phyloP scores from a whole-genome alignment of 371 early-diverging fungal species.

The Mortierella sp. region DNA sequence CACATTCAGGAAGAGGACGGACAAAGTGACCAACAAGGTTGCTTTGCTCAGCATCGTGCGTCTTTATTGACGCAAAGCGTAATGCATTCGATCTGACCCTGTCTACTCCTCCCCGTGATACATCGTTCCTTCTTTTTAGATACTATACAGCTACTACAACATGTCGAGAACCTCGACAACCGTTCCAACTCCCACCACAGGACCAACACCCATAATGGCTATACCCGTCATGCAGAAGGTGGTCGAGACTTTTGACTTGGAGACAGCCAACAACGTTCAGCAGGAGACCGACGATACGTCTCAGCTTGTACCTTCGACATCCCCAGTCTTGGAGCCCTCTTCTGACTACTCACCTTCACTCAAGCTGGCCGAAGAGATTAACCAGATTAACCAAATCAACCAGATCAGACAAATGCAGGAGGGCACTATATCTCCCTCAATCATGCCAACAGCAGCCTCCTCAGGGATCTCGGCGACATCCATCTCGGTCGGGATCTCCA shows the following conservation, averaged over 20 bases:
- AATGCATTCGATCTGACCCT: not conserved
- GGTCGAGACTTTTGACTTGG: constrained; percentile 10
- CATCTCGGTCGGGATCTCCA: constrained; percentile 20
- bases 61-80: not conserved
- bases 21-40: not conserved
- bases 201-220: not conserved
- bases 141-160: not conserved
- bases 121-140: not conserved
- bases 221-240: not conserved
- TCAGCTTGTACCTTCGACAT: not conserved
- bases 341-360: constrained; percentile 19
- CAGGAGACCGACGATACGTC: not conserved
- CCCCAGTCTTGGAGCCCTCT: not conserved
- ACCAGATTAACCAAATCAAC: constrained; percentile 22
- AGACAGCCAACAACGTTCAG: not conserved
- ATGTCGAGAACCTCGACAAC: not conserved
- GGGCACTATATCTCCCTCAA: not conserved
- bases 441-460: not conserved
- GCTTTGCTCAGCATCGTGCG: constrained; percentile 9
- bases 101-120: not conserved
- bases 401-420: constrained; percentile 5
- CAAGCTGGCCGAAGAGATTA: constrained; percentile 29
- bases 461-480: not conserved
- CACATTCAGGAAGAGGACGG: not conserved
- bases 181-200: not conserved